Conservation (phyloP, 768 basidiomycete species). For the Amanita rubescens region DNA sequence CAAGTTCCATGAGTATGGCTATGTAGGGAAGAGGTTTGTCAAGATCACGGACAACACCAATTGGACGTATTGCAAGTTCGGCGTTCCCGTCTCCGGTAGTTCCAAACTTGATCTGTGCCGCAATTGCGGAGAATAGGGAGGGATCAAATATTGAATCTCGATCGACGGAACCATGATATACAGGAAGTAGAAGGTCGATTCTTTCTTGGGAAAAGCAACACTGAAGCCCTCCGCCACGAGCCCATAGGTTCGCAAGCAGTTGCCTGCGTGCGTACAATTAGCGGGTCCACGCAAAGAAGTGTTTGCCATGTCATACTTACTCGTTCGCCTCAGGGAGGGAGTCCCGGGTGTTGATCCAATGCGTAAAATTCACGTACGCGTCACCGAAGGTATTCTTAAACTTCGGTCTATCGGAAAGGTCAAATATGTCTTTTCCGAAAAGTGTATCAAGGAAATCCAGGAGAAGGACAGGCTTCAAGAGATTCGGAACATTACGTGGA, state of each 20-base stretch:
- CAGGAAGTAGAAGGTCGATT: conserved; percentile 9
- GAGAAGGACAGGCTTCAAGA: neutral
- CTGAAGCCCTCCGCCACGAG: conserved; percentile 12
- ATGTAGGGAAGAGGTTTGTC: conserved; percentile 5
- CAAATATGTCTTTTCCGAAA: neutral
- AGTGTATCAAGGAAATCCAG: neutral
- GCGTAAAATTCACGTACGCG: neutral
- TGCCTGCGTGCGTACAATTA: conserved; percentile 9
- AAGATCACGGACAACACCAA: conserved; percentile 7
- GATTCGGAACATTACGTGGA: neutral
- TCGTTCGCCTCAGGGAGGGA: neutral
- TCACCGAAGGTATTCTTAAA: neutral
- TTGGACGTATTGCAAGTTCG: conserved; percentile 1
- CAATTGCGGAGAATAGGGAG: conserved; percentile 8
- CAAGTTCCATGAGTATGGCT: conserved; percentile 9
- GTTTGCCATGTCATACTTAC: conserved; percentile 12
- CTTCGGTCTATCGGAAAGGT: neutral
- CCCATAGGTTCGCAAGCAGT: conserved; percentile 8
- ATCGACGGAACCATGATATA: conserved; percentile 9
- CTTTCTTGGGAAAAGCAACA: conserved; percentile 13
- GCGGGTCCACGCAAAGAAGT: conserved; percentile 10
- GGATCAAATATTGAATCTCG: conserved; percentile 6
- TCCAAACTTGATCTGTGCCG: conserved; percentile 4
- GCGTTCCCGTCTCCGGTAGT: neutral
- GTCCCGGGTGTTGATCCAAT: neutral